Conservation (phyloP, 1,139 yeast genomes). For the Geotrichum aggregatum region DNA sequence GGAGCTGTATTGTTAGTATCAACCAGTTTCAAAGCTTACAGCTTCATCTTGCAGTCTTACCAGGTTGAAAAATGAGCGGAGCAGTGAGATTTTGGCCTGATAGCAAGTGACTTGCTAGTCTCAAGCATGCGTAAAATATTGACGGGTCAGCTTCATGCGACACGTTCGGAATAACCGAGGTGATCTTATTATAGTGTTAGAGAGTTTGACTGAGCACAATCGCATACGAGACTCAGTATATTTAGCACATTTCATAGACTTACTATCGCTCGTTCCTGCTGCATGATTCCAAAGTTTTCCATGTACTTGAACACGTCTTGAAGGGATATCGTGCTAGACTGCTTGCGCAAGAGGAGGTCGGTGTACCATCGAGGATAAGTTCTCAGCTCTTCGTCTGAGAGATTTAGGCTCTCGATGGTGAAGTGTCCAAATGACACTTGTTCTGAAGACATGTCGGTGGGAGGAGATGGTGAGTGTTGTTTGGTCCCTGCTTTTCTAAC, state of each 20-base stretch:
- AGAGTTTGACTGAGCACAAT: neutral
- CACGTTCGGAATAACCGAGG: conserved; percentile 33
- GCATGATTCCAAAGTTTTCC: conserved; percentile 41
- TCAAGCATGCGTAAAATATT: conserved; percentile 41
- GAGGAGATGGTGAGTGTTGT: neutral
- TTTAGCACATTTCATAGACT: conserved; percentile 2
- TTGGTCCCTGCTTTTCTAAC: neutral
- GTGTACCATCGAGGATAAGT: conserved; percentile 46
- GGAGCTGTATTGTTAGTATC: conserved; percentile 29
- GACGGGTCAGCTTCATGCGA: conserved; percentile 40
- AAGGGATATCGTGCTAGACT: conserved; percentile 37
- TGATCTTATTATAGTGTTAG: conserved; percentile 24
- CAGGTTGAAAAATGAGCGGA: conserved; percentile 32
- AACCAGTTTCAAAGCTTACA: too few relatives aligned
- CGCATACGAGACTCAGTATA: neutral
- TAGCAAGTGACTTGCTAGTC: conserved; percentile 40
- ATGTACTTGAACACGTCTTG: conserved; percentile 41
- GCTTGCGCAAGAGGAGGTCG: conserved; percentile 40
- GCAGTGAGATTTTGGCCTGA: conserved; percentile 34
- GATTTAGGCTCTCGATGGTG: conserved; percentile 35
- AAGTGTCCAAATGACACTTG: conserved; percentile 9
- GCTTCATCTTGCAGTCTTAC: conserved; percentile 15
- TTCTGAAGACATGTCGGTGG: conserved; percentile 13
- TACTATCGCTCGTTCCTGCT: conserved; percentile 32
- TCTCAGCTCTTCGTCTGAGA: conserved; percentile 40